Conservation (phyloP, 805 yeast species). For the Barnettozyma wickerhamii region DNA sequence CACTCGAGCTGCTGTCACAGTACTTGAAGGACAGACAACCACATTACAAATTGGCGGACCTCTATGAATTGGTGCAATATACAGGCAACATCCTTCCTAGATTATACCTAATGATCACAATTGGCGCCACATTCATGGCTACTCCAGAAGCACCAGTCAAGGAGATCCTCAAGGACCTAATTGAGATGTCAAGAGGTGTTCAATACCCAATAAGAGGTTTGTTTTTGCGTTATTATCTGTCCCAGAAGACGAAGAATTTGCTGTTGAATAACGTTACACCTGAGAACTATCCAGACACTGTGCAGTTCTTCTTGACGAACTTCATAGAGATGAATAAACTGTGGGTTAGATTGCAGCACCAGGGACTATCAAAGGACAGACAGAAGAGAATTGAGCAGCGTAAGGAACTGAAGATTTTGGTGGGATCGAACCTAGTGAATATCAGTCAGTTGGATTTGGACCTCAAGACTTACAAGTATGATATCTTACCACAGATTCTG, state of each 20-base stretch:
- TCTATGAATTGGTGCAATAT: constrained; percentile 92
- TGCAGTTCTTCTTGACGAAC: constrained; percentile 76
- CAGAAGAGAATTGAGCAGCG: constrained; percentile 73
- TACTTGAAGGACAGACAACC: constrained; percentile 67
- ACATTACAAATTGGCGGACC: constrained; percentile 72
- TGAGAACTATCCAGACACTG: constrained; percentile 50
- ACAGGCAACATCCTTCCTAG: constrained; percentile 93
- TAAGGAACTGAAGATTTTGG: constrained; percentile 82
- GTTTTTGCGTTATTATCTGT: constrained; percentile 81
- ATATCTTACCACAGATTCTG: constrained; percentile 71
- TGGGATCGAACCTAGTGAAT: constrained; percentile 89
- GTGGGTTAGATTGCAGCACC: constrained; percentile 96
- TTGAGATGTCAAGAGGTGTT: constrained; percentile 96
- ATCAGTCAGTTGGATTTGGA: constrained; percentile 61
- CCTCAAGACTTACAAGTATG: constrained; percentile 36
- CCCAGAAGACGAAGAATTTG: constrained; percentile 66
- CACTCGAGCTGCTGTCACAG: constrained; percentile 61
- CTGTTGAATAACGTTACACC: constrained; percentile 23
- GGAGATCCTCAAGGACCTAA: constrained; percentile 92
- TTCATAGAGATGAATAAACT: constrained; percentile 96
- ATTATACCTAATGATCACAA: constrained; percentile 89
- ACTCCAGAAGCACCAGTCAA: constrained; percentile 71
- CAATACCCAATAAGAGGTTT: constrained; percentile 94
- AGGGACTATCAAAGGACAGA: constrained; percentile 85
- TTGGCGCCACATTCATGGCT: constrained; percentile 85